A percentile compares a stretch with the other conserved stretches of the same genome.
phyloP scores from a whole-genome alignment of 1,284 basidiomycete genomes.

The Austroboletus niveus region DNA sequence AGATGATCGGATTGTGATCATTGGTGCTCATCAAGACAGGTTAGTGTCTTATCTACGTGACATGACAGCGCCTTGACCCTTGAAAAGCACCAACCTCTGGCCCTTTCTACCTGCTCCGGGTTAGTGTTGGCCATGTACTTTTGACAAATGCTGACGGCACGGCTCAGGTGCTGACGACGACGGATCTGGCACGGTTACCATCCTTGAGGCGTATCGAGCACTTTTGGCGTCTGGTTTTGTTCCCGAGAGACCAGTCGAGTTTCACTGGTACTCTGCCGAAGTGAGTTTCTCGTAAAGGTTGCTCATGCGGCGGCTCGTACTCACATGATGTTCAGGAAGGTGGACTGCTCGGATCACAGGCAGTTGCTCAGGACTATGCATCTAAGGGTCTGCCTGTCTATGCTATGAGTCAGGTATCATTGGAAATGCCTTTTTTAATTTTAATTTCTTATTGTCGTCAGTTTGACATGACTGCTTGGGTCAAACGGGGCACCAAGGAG shows the following conservation, averaged over 20 bases:
- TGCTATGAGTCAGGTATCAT: conserved; percentile 82
- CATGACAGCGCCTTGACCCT: conserved; percentile 10
- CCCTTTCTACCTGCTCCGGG: conserved; percentile 89
- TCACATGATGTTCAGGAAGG: conserved; percentile 59
- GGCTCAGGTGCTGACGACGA: conserved; percentile 81
- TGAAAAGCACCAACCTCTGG: conserved; percentile 68
- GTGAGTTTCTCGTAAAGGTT: conserved; percentile 34
- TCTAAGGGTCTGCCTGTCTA: conserved; percentile 62
- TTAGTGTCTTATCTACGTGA: conserved; percentile 26
- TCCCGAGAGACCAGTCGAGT: conserved; percentile 81
- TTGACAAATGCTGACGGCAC: conserved; percentile 1
- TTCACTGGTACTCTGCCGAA: conserved; percentile 96
- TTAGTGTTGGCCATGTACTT: conserved; percentile 32
- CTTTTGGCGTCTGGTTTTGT: conserved; percentile 78
- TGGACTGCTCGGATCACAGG: conserved; percentile 94
- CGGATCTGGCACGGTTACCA: conserved; percentile 89
- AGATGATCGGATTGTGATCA: conserved; percentile 61
- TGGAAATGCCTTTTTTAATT: background rate
- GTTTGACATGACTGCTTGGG: conserved; percentile 98
- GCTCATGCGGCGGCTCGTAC: background rate
- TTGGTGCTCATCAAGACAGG: conserved; percentile 92
- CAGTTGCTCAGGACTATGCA: conserved; percentile 81
- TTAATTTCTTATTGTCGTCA: conserved; percentile 28
- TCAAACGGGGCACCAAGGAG: conserved; percentile 85
- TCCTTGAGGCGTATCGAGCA: conserved; percentile 86